Evolutionary conservation across 768 basidiomycete genomes (phyloP).

Genomic region (Russula abietina): DNA sequence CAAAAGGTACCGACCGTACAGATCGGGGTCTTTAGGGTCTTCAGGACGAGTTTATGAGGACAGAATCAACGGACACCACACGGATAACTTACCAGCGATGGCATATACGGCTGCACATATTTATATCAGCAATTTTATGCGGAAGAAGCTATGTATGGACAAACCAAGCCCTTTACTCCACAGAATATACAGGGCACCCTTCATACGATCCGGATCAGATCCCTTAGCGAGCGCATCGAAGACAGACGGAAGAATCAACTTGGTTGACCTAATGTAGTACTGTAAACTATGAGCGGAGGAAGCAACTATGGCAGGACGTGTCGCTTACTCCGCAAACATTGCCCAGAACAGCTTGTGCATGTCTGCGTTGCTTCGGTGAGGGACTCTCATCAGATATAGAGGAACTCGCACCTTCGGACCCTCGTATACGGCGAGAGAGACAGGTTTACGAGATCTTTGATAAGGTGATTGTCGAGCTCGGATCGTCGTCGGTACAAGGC

Average conservation of each 20-base stretch:
- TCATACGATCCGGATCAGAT: conserved; percentile 88
- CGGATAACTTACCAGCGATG: conserved; percentile 49
- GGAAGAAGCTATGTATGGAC: conserved; percentile 3
- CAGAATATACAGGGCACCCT: conserved; percentile 82
- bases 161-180: conserved; percentile 66
- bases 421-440: conserved; percentile 77
- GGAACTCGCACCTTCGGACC: conserved; percentile 51
- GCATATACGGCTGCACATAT: conserved; percentile 53
- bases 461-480: conserved; percentile 62
- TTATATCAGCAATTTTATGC: conserved; percentile 19
- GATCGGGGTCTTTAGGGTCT: conserved; percentile 41
- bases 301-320: neutral
- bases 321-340: conserved; percentile 56
- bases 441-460: conserved; percentile 63
- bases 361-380: conserved; percentile 36
- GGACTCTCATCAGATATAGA: neutral
- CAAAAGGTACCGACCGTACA: conserved; percentile 52
- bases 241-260: conserved; percentile 53
- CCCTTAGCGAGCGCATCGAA: conserved; percentile 63
- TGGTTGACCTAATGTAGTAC: conserved; percentile 60
- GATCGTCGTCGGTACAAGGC: conserved; percentile 68
- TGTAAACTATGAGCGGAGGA: neutral
- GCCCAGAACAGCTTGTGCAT: conserved; percentile 60
- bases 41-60: conserved; percentile 7
- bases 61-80: neutral